Conservation (phyloP, 805 yeast genomes). For the Saturnispora bothae region DNA sequence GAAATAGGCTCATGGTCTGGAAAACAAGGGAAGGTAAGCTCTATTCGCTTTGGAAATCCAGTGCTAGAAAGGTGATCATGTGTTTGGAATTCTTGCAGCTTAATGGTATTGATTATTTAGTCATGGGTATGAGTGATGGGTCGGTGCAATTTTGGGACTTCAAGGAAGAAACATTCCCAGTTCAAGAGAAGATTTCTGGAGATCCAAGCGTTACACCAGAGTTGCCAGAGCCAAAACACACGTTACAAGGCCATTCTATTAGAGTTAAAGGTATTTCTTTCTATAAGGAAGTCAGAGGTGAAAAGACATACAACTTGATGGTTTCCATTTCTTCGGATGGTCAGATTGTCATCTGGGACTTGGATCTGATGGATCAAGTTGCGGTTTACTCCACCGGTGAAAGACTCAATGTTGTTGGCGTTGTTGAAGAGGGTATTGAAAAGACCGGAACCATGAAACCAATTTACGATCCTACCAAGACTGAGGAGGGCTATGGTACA, state of each 20-base stretch:
- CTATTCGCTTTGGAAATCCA: conserved; percentile 35
- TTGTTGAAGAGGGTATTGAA: conserved; percentile 71
- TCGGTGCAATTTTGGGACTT: conserved; percentile 46
- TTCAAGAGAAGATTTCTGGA: conserved; percentile 13
- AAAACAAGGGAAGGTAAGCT: conserved; percentile 53
- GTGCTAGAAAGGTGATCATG: conserved; percentile 48
- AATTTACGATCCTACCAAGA: conserved; percentile 27
- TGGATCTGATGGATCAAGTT: conserved; percentile 56
- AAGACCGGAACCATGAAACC: conserved; percentile 56
- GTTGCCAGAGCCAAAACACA: conserved; percentile 37
- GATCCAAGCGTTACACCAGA: conserved; percentile 23
- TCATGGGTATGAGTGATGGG: conserved; percentile 67
- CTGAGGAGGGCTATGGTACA: conserved; percentile 34
- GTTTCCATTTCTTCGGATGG: conserved; percentile 91
- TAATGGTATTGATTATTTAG: conserved; percentile 40
- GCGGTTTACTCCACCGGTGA: conserved; percentile 90
- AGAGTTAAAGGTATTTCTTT: conserved; percentile 74
- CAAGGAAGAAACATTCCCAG: conserved; percentile 20
- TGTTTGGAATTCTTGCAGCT: conserved; percentile 43
- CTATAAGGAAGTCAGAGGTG: conserved; percentile 28
- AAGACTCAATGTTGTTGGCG: conserved; percentile 75
- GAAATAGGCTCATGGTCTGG: conserved; percentile 55
- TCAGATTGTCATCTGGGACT: conserved; percentile 83
- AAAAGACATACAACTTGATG: conserved; percentile 34
- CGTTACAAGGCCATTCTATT: conserved; percentile 69